Base-by-base conservation (phyloP, 371 early-diverging fungal genomes). In the Actinomucor elegans region DNA sequence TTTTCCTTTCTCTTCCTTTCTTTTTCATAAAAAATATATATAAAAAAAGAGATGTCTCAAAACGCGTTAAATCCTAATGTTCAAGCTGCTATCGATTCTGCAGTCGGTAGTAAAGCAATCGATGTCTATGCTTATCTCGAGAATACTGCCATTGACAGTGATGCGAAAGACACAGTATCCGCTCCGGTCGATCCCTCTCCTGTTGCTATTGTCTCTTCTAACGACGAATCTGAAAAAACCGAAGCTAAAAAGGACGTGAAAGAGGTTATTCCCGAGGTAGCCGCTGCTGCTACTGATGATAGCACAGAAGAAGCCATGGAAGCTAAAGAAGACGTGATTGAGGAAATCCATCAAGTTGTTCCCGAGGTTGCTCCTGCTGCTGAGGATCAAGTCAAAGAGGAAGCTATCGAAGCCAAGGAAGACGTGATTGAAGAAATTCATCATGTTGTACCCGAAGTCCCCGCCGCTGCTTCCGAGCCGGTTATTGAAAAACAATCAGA, bases 81-180 rank as follows among this genome's bases (percentile, higher is more conserved):
- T 24, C 63, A 70, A 44, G 55, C 57, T 26, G 71, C 67, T 36
- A 70, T 70, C 36, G 52, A 52, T 17, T 54, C 57, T 41, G 71
- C 52, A 17, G 58, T 70, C n/a, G 59, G 49, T 40, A 46, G 59
- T 5, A 46, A 48, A 33, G 41, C 58, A 6, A 41, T 66, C 23
- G 66, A 70, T 51, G 42, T 64, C 7, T 55, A 60, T 32, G 54
- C 55, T 21, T 55, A 64, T 27, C 52, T 69, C 42, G 59, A 61
- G 34, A 37, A 55, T 20, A 23, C 54, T 36, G 31, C 31, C 37
- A 45, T 10, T 20, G 46, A 52, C 9, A 15, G 28, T 27, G 43
- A 21, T 41, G 23, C 32, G n/a, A 31, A 57, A 35, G 42, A 43
- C n/a, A n/a, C n/a, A n/a, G n/a, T n/a, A n/a, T n/a, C n/a, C n/a